A percentile compares a stretch with the other conserved stretches of the same genome.
Conservation (phyloP, 805 yeast species). For the Middelhovenomyces tepae region DNA sequence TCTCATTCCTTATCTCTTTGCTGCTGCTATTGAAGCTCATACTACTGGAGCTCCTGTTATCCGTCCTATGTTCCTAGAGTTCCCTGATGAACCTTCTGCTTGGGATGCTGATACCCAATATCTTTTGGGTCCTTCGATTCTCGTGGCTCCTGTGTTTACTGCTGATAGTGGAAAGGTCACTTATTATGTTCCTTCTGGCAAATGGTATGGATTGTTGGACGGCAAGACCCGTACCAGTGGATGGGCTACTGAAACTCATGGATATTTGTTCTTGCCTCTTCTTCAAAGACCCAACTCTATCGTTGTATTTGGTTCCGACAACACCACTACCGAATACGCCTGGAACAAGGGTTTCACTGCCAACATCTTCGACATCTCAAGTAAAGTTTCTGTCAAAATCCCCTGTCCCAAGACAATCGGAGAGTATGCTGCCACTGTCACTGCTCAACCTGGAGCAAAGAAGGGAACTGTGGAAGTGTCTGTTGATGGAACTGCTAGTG, state of each 20-base stretch:
- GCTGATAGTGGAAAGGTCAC: constrained; percentile 27
- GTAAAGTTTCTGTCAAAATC: constrained; percentile 16
- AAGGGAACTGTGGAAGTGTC: constrained; percentile 6
- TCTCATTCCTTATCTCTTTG: constrained; percentile 30
- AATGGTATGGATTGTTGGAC: constrained; percentile 31
- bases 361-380: constrained; percentile 21
- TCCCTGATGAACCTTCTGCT: constrained; percentile 24
- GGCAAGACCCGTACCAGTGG: constrained; percentile 27
- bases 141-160: constrained; percentile 31
- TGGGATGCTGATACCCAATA: constrained; percentile 28
- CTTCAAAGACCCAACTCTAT: constrained; percentile 25
- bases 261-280: constrained; percentile 27
- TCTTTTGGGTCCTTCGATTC: constrained; percentile 28
- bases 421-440: constrained; percentile 19
- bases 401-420: constrained; percentile 26
- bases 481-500: constrained; percentile 1
- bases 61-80: constrained; percentile 30
- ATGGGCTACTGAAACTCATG: constrained; percentile 25
- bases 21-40: constrained; percentile 26
- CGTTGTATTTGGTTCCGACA: constrained; percentile 22
- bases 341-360: constrained; percentile 26
- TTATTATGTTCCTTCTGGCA: constrained; percentile 28
- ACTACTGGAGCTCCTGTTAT: constrained; percentile 26
- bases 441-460: constrained; percentile 6
- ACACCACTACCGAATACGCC: constrained; percentile 23